Base-by-base conservation (phyloP, 768 basidiomycete species). In the Tylopilus sp. region DNA sequence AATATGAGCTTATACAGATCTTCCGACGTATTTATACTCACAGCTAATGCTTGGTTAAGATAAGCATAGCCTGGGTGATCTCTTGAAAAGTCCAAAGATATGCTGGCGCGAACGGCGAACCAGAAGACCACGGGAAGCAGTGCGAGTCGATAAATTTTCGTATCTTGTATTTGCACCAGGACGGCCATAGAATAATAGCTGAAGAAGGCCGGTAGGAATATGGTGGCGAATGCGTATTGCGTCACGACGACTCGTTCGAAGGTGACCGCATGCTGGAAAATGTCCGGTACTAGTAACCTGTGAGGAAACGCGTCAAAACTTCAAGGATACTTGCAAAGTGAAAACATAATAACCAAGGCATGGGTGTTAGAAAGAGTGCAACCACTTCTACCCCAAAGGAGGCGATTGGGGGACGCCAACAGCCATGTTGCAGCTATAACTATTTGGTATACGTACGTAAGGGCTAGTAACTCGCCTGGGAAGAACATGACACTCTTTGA, bases 141-240 rank as follows among this genome's bases (percentile, higher is more conserved):
- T 13, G 78, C 76, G 29, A 75, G 53, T 42, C 81, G 77, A 51
- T 77, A 63, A 4, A 67, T 43, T 41, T 68, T 65, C 1, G 82
- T 81, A 29, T 65, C 66, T 0, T 78, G 78, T 14, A 76, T 62
- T 34, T 80, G 70, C 8, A 83, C 79, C 45, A 86, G 73, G 30
- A 81, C 63, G 13, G 83, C 83, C 49, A 79, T 78, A 12, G 60
- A 66, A 70, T 79, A 82, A 65, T 78, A 82, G 52, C 70, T 70
- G 22, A 78, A 50, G 1, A 79, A 21, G 16, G 75, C 64, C 2
- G 79, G 80, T 16, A 77, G 24, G 29, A 82, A 54, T 45, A 73
- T 66, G 11, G 70, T 70, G n/a, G 48, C 28, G 62, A 59, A 58
- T 73, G 74, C 25, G 70, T 67, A 43, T 16, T 52, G 57, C 5